A percentile compares a stretch with the other conserved stretches of the same genome.
Evolutionary conservation across 2,329 filamentous ascomycete species (phyloP).

Genomic region (Orbilia ellipsospora): DNA sequence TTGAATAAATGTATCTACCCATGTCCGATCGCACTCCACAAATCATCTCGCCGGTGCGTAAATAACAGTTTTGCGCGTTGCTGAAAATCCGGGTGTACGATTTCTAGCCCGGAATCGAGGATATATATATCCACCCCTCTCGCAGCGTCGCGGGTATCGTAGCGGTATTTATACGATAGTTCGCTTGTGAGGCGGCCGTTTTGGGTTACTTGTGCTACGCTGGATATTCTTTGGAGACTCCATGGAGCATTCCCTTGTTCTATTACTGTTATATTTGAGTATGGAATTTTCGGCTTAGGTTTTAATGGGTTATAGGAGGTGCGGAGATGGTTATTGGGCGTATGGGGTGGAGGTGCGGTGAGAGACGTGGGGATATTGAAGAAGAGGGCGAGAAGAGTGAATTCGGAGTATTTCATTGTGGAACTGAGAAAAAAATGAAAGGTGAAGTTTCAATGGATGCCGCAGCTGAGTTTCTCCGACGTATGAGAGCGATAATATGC

Average conservation of each 20-base stretch:
- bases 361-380: neutral
- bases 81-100: conserved; percentile 25
- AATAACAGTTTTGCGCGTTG: conserved; percentile 20
- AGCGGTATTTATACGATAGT: conserved; percentile 63
- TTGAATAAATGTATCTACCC: conserved; percentile 14
- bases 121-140: conserved; percentile 41
- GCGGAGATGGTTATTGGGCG: neutral
- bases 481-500: too few relatives aligned
- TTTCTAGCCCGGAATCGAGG: conserved; percentile 31
- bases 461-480: too few relatives aligned
- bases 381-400: neutral
- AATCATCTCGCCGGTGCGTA: conserved; percentile 13
- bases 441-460: too few relatives aligned
- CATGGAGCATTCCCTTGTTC: conserved; percentile 56
- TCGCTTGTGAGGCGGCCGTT: conserved; percentile 56
- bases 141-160: conserved; percentile 50
- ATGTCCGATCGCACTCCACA: conserved; percentile 23
- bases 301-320: neutral
- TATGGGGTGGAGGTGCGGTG: neutral
- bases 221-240: conserved; percentile 60
- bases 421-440: too few relatives aligned
- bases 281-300: neutral
- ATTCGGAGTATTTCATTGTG: too few relatives aligned
- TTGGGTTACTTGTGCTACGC: conserved; percentile 58
- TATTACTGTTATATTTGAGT: conserved; percentile 25